phyloP scores from a whole-genome alignment of 2,329 filamentous ascomycete species.

The Ophiostoma pallidulum region DNA sequence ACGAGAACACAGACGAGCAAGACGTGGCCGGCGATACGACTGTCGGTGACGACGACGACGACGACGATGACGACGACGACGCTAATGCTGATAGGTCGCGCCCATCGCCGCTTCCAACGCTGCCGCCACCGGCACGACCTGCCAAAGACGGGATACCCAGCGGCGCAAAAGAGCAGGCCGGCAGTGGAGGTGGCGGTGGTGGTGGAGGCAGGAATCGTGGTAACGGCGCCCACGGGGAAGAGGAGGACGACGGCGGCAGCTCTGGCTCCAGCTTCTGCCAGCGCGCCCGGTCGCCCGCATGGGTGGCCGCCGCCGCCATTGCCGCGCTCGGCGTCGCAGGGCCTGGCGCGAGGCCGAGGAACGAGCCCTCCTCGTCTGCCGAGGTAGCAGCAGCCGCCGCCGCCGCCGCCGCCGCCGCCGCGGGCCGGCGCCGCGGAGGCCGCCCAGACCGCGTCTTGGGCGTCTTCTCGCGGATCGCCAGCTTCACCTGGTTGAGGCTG shows the following conservation, averaged over 20 bases:
- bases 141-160: neutral
- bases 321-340: neutral
- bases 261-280: neutral
- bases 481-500: slow-evolving; percentile 17
- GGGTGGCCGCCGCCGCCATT: neutral
- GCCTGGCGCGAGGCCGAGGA: neutral
- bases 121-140: neutral
- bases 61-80: slow-evolving; percentile 8
- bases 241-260: neutral
- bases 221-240: neutral
- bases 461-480: slow-evolving; percentile 18
- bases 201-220: neutral
- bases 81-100: slow-evolving; percentile 4
- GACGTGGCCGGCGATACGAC: slow-evolving; percentile 1
- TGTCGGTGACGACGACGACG: slow-evolving; percentile 1
- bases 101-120: neutral
- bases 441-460: slow-evolving; percentile 15
- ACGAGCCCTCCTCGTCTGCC: neutral
- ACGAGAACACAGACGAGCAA: slow-evolving; percentile 7
- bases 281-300: neutral
- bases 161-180: neutral
- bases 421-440: slow-evolving; percentile 10
- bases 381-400: neutral
- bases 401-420: neutral
- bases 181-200: neutral